Evolutionary conservation across 1,284 basidiomycete species (phyloP).

Genomic region (Moesziomyces antarcticus): DNA sequence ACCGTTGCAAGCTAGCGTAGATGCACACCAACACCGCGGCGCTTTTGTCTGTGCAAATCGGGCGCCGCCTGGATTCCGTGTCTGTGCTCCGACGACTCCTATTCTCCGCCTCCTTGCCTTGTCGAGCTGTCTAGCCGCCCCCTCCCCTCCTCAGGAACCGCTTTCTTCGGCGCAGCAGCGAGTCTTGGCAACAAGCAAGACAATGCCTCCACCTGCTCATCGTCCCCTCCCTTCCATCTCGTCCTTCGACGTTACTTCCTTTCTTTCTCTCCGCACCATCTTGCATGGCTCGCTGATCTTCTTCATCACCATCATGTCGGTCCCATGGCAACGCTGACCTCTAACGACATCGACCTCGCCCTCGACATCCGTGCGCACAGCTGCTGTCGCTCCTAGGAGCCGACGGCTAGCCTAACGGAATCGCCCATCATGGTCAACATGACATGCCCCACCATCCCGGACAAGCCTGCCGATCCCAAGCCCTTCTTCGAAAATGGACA

Average conservation of each 20-base stretch:
- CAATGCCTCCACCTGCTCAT: neutral
- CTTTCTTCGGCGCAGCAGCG: too few relatives aligned
- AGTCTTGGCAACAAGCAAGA: neutral
- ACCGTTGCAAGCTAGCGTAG: too few relatives aligned
- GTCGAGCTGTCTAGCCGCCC: neutral
- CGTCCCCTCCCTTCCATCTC: neutral
- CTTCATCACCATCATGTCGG: neutral
- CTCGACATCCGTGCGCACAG: neutral
- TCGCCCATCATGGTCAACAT: slow-evolving; percentile 44
- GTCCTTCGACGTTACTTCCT: neutral
- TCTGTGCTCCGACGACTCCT: slow-evolving; percentile 14
- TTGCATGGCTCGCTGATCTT: neutral
- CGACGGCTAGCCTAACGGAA: neutral
- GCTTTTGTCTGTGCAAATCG: neutral
- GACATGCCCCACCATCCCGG: slow-evolving; percentile 46
- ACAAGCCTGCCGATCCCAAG: slow-evolving; percentile 51
- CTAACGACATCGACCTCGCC: neutral
- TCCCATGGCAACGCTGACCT: neutral
- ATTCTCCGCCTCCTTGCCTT: slow-evolving; percentile 14
- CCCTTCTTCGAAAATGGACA: slow-evolving; percentile 76
- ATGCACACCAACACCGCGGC: neutral
- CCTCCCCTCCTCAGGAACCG: too few relatives aligned
- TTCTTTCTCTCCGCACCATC: neutral
- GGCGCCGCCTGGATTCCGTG: neutral
- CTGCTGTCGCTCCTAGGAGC: slow-evolving; percentile 3